Conservation (phyloP, 1,139 yeast genomes). For the Eremothecium sinecaudum region DNA sequence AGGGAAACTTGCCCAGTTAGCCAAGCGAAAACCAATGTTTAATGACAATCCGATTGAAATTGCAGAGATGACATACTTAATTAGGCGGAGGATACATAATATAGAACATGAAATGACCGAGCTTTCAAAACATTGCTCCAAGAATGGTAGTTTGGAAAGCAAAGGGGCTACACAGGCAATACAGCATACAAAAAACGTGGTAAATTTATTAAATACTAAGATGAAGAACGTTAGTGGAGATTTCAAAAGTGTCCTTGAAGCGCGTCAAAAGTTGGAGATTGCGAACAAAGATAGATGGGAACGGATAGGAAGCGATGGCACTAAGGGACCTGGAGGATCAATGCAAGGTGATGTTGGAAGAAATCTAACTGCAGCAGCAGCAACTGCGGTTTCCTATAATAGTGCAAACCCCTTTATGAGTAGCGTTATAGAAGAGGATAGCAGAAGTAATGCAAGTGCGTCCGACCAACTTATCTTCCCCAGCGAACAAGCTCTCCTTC, state of each 20-base stretch:
- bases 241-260: slow-evolving; percentile 78
- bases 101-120: slow-evolving; percentile 63
- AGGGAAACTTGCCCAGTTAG: slow-evolving; percentile 70
- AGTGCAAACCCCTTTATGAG: slow-evolving; percentile 33
- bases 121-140: slow-evolving; percentile 15
- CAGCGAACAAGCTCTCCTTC: slow-evolving; percentile 65
- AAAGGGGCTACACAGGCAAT: slow-evolving; percentile 36
- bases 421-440: slow-evolving; percentile 26
- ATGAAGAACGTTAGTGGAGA: slow-evolving; percentile 89
- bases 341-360: neutral
- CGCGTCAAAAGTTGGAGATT: slow-evolving; percentile 76
- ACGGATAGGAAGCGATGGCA: slow-evolving; percentile 38
- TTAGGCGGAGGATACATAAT: slow-evolving; percentile 84
- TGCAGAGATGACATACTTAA: slow-evolving; percentile 82
- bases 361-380: slow-evolving; percentile 4
- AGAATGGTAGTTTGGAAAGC: slow-evolving; percentile 45
- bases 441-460: slow-evolving; percentile 16
- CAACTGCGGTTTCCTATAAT: slow-evolving; percentile 17
- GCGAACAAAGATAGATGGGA: slow-evolving; percentile 76
- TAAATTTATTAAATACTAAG: slow-evolving; percentile 75
- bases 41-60: slow-evolving; percentile 94
- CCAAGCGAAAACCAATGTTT: slow-evolving; percentile 84
- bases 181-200: slow-evolving; percentile 71
- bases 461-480: slow-evolving; percentile 49
- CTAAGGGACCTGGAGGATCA: neutral